Conservation (phyloP, 192 early-diverging fungal genomes). For the Mortierella hygrophila region DNA sequence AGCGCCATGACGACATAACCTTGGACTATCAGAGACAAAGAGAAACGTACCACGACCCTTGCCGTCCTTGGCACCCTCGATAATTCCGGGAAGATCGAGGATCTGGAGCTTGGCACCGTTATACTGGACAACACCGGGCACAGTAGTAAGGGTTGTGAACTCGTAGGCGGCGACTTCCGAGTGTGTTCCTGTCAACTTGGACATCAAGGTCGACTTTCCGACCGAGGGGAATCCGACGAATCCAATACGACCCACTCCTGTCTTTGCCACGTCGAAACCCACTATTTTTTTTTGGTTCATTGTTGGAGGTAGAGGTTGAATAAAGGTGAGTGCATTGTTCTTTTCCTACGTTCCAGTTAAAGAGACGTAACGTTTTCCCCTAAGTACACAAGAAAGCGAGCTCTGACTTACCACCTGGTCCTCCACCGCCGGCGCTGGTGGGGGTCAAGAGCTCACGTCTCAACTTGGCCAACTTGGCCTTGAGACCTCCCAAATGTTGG, state of each 20-base stretch:
- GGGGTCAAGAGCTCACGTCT: slow-evolving; percentile 94
- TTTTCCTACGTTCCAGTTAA: not conserved
- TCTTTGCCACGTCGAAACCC: slow-evolving; percentile 98
- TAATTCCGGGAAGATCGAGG: slow-evolving; percentile 98
- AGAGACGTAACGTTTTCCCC: not conserved
- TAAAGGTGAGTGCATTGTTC: not conserved
- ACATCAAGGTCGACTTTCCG: slow-evolving; percentile 98
- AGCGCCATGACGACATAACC: not conserved
- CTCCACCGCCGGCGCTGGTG: slow-evolving; percentile 86
- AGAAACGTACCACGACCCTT: slow-evolving; percentile 92
- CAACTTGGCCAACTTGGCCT: slow-evolving; percentile 98
- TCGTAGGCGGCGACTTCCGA: slow-evolving; percentile 98
- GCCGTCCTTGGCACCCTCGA: slow-evolving; percentile 99
- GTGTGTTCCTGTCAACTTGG: slow-evolving; percentile 95
- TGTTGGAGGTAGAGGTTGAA: not conserved
- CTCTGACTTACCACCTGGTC: slow-evolving; percentile 72
- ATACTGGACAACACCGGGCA: slow-evolving; percentile 95
- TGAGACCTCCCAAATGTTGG: slow-evolving; percentile 91
- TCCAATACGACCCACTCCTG: slow-evolving; percentile 98
- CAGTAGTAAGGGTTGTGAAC: slow-evolving; percentile 99
- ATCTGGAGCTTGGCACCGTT: slow-evolving; percentile 99
- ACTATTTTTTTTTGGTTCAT: slow-evolving; percentile 52
- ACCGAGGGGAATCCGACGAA: slow-evolving; percentile 98
- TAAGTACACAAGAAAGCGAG: not conserved
- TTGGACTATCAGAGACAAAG: not conserved